Evolutionary conservation across 2,329 filamentous ascomycete species (phyloP), one percentile per base, ranked within the genome.

Genomic region (Alternaria metachromatica): DNA sequence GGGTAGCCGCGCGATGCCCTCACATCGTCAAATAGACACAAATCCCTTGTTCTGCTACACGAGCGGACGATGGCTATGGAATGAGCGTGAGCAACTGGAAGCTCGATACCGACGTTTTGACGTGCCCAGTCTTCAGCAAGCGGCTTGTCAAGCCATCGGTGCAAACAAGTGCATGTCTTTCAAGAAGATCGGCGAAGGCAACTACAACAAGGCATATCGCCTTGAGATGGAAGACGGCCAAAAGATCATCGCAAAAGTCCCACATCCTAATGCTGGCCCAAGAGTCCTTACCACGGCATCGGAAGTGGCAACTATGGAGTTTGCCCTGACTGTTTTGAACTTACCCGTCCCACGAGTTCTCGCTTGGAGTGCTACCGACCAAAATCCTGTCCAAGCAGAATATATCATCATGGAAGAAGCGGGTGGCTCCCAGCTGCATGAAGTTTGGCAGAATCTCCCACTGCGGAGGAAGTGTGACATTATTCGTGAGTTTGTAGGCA

Each of bases 371-470:
- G 67, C 69, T 46, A 64, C 62, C 20, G 59, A 63, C n/a, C 41
- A 72, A 41, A 76, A 74, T 46, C 67, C 73, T 54, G 70, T 77
- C 21, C 56, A 66, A 41, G 63, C 73, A 48, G 75, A 77, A 70
- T 77, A 76, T 44, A 77, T 77, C 18, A 72, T 77, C 60, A 76
- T 76, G 73, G 73, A 76, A 65, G 68, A 73, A 70, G 75, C 71
- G n/a, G 64, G 43, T 63, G 71, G 74, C 10, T 61, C 60, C 37
- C 71, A 68, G 56, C 69, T 74, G 4, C 60, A 73, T 30, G 49
- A 70, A 55, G 64, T 71, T 20, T 76, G 70, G 74, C 30, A 70
- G 11, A 65, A 72, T 53, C 62, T 75, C 18, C n/a, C 51, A 57
- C 49, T 73, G 20, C 54, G 65, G 33, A 66, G 2, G 46, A 74